A percentile compares a stretch with the other conserved stretches of the same genome.
Evolutionary conservation across 306 rosid genomes (phyloP).

Genomic region (Vigna reflexopilosa): DNA sequence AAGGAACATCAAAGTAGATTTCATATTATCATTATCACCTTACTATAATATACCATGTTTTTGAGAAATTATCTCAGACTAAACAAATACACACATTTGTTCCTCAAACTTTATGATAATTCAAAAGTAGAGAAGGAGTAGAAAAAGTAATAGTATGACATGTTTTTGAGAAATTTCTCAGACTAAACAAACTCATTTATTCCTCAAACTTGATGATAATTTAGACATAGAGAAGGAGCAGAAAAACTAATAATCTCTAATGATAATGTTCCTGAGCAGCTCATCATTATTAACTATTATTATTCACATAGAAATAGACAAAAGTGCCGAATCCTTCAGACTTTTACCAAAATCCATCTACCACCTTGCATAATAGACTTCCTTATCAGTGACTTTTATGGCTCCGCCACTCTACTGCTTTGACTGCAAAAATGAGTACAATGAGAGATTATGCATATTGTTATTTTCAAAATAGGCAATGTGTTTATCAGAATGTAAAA

Average conservation of each 20-base stretch:
- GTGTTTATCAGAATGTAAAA: too few relatives aligned
- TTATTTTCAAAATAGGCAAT: neutral
- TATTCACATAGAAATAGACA: conserved; percentile 52
- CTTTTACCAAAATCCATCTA: conserved; percentile 37
- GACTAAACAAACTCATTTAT: conserved; percentile 34
- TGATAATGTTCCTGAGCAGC: conserved; percentile 31
- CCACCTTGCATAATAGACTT: conserved; percentile 42
- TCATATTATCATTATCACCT: conserved; percentile 22
- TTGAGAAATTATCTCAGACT: conserved; percentile 33
- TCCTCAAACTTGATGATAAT: conserved; percentile 26
- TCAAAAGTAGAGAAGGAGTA: neutral
- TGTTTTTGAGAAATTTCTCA: conserved; percentile 37
- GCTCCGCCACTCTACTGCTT: conserved; percentile 58
- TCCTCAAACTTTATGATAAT: conserved; percentile 26
- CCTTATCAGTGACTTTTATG: neutral
- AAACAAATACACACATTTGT: conserved; percentile 32
- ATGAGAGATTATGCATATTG: neutral
- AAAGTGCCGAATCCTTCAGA: conserved; percentile 37
- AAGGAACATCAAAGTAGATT: neutral
- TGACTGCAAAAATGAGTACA: conserved; percentile 56
- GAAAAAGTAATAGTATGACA: neutral
- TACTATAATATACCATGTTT: conserved; percentile 32
- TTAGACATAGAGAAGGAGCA: neutral
- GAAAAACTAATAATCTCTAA: conserved; percentile 6
- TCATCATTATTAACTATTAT: neutral